Evolutionary conservation across 345 rosid species (phyloP).

Genomic region (Isatis tinctoria): DNA sequence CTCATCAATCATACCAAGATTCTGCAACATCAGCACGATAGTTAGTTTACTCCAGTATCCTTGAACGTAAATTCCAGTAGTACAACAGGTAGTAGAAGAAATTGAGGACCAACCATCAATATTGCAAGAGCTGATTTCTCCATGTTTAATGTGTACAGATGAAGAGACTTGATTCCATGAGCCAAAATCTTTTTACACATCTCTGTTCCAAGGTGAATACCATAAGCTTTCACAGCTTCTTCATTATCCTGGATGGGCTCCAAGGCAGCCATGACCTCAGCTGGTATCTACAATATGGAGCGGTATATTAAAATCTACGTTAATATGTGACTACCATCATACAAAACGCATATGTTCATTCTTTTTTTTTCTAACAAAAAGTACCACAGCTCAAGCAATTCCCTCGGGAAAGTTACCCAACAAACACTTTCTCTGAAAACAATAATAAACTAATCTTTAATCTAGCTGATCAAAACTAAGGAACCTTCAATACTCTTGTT

Average conservation of each 20-base stretch:
- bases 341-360: neutral
- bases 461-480: neutral
- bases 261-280: slow-evolving; percentile 76
- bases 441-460: neutral
- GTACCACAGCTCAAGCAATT: neutral
- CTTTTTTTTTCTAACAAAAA: neutral
- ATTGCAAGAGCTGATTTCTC: slow-evolving; percentile 94
- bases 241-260: slow-evolving; percentile 96
- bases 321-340: neutral
- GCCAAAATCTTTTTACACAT: slow-evolving; percentile 93
- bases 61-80: neutral
- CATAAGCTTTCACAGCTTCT: slow-evolving; percentile 91
- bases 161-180: slow-evolving; percentile 73
- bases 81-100: neutral
- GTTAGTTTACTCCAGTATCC: slow-evolving; percentile 16
- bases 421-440: neutral
- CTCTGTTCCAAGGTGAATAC: slow-evolving; percentile 92
- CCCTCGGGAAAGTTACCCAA: neutral
- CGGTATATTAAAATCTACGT: neutral
- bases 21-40: slow-evolving; percentile 45
- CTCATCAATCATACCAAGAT: slow-evolving; percentile 92
- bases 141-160: slow-evolving; percentile 94
- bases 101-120: slow-evolving; percentile 48
- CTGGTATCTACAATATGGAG: slow-evolving; percentile 54
- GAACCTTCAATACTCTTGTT: neutral